Percentiles rank a stretch among this genome's conserved stretches.
Evolutionary conservation across 2,329 filamentous ascomycete genomes (phyloP).

Genomic region (Venturia asperata): DNA sequence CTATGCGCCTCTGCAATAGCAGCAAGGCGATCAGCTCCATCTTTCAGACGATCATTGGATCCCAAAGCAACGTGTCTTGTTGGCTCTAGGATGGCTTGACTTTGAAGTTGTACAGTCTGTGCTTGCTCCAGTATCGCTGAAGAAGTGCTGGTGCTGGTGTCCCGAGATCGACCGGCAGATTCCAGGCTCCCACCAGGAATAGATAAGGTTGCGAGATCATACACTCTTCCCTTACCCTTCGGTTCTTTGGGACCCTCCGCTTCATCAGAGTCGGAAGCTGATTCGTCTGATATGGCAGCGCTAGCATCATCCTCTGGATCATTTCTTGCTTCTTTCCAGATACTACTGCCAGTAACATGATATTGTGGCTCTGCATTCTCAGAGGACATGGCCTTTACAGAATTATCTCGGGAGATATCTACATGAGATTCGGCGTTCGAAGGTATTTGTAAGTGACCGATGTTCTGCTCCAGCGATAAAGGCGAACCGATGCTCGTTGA

Average conservation of each 20-base stretch:
- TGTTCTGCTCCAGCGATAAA: background rate
- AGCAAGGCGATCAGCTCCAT: slow-evolving; percentile 16
- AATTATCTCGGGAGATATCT: background rate
- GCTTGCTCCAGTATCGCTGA: slow-evolving; percentile 2
- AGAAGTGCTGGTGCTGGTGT: background rate
- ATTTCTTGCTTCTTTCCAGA: background rate
- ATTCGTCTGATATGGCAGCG: no score
- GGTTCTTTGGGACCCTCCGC: background rate
- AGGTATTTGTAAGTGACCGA: background rate
- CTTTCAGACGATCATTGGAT: slow-evolving; percentile 9
- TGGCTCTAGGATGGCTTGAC: background rate
- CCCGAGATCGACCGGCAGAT: background rate
- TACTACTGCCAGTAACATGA: background rate
- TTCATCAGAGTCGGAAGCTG: background rate
- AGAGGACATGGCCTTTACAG: background rate
- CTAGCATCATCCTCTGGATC: background rate
- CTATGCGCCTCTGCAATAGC: slow-evolving; percentile 16
- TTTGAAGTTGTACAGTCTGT: slow-evolving; percentile 4
- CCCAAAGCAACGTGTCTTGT: background rate
- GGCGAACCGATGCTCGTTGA: background rate
- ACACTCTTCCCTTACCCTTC: slow-evolving; percentile 12
- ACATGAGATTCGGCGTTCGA: background rate
- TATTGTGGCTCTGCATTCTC: background rate
- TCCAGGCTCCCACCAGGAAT: background rate
- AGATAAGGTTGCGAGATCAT: background rate